Conservation (phyloP, 495 filamentous ascomycete genomes). For the Lophiotrema nucula region DNA sequence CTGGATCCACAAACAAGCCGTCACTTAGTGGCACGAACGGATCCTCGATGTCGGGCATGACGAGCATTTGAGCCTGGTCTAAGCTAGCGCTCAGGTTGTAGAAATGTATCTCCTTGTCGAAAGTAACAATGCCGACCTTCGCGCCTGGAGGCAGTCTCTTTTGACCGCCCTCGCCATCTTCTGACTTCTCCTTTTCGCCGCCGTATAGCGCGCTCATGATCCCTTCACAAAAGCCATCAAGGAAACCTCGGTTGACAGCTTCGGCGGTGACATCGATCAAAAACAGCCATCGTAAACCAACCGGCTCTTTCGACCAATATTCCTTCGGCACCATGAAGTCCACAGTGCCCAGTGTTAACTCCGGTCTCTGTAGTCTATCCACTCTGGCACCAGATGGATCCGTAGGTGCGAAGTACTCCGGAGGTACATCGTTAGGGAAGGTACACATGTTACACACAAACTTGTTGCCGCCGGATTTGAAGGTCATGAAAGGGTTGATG, state of each 20-base stretch:
- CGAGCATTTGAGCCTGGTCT: constrained; percentile 94
- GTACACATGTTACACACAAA: constrained; percentile 99
- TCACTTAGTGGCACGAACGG: constrained; percentile 92
- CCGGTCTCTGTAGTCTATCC: constrained; percentile 85
- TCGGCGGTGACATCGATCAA: constrained; percentile 90
- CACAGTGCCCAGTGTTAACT: constrained; percentile 85
- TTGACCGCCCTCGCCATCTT: constrained; percentile 48
- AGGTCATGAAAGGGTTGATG: constrained; percentile 99
- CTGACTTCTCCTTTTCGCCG: constrained; percentile 53
- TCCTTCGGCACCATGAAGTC: constrained; percentile 97
- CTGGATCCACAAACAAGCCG: constrained; percentile 92
- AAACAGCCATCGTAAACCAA: constrained; percentile 84
- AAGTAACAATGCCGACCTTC: constrained; percentile 93
- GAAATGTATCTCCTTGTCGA: constrained; percentile 93
- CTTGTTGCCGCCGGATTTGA: constrained; percentile 88
- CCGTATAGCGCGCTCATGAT: constrained; percentile 79
- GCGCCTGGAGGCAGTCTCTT: constrained; percentile 71
- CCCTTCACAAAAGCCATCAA: constrained; percentile 90
- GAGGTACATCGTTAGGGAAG: constrained; percentile 89
- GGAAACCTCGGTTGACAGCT: constrained; percentile 79
- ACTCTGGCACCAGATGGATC: constrained; percentile 84
- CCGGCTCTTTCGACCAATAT: constrained; percentile 95
- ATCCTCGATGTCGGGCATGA: constrained; percentile 97
- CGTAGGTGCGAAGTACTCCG: constrained; percentile 90
- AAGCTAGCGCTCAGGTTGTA: constrained; percentile 85